Conservation (phyloP, 2,329 filamentous ascomycete genomes). For the Diplodia seriata region DNA sequence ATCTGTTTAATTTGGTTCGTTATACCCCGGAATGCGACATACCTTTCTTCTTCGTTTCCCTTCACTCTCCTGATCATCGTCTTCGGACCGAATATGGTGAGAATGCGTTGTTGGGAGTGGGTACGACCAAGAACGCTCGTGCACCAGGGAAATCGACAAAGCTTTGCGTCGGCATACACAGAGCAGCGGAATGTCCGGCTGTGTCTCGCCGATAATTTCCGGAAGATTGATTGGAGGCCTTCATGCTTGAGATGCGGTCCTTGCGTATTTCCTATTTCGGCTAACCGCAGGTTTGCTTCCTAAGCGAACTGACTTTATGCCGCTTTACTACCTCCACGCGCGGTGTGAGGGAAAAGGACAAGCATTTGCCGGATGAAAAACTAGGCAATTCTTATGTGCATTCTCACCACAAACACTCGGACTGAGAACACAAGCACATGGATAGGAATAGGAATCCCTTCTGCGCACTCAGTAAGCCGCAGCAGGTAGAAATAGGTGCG, state of each 20-base stretch:
- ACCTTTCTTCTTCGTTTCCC: constrained; percentile 27
- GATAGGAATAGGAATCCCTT: neutral
- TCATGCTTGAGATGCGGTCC: neutral
- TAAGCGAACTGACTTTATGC: constrained; percentile 4
- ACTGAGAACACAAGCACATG: neutral
- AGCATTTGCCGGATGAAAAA: neutral
- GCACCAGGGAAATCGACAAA: constrained; percentile 14
- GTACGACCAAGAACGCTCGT: constrained; percentile 26
- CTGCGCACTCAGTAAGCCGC: neutral
- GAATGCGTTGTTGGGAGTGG: constrained; percentile 20
- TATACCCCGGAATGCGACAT: constrained; percentile 30
- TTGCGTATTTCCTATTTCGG: constrained; percentile 7
- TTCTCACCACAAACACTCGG: constrained; percentile 3
- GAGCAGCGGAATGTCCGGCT: neutral
- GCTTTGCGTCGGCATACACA: neutral
- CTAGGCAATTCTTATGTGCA: neutral
- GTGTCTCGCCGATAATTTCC: neutral
- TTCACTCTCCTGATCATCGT: constrained; percentile 25
- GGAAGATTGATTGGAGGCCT: neutral
- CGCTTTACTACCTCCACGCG: neutral
- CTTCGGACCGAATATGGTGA: constrained; percentile 22
- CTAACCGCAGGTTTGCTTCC: constrained; percentile 16
- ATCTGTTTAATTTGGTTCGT: constrained; percentile 26
- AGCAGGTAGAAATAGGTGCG: constrained; percentile 7
- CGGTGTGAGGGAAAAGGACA: neutral